Percentiles rank a stretch among this genome's conserved stretches.
Evolutionary conservation across 2,329 filamentous ascomycete species (phyloP).

Genomic region (Diaporthe amygdali): DNA sequence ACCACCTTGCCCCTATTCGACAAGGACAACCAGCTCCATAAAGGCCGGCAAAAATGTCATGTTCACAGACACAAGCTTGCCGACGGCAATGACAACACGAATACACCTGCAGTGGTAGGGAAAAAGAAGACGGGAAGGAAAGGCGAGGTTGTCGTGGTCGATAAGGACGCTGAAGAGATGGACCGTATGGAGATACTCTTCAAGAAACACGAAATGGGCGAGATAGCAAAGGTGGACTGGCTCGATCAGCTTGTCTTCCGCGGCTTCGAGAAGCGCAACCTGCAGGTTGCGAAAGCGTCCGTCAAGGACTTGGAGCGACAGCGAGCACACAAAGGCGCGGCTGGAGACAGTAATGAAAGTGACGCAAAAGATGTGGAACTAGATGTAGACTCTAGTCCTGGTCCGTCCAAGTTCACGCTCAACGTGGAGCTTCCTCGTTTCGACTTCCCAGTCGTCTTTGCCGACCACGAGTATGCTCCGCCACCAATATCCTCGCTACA

Average conservation of each 20-base stretch:
- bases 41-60: slow-evolving; percentile 89
- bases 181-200: slow-evolving; percentile 88
- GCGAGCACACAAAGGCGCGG: slow-evolving; percentile 42
- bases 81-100: slow-evolving; percentile 81
- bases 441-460: slow-evolving; percentile 94
- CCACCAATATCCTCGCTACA: slow-evolving; percentile 81
- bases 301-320: slow-evolving; percentile 62
- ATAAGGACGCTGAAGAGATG: slow-evolving; percentile 80
- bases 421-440: slow-evolving; percentile 93
- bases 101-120: slow-evolving; percentile 73
- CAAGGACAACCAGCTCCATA: slow-evolving; percentile 86
- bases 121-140: slow-evolving; percentile 55
- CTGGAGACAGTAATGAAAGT: slow-evolving; percentile 35
- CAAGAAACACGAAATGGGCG: slow-evolving; percentile 98
- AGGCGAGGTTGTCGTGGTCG: slow-evolving; percentile 55
- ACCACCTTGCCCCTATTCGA: slow-evolving; percentile 95
- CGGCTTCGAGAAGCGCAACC: slow-evolving; percentile 78
- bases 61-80: slow-evolving; percentile 82
- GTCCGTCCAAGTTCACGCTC: slow-evolving; percentile 72
- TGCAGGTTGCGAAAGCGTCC: slow-evolving; percentile 68
- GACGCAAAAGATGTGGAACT: slow-evolving; percentile 38
- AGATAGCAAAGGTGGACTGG: slow-evolving; percentile 93
- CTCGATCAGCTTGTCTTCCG: slow-evolving; percentile 94
- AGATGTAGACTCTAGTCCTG: slow-evolving; percentile 52
- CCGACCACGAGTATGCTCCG: slow-evolving; percentile 88